Evolutionary conservation across 306 rosid genomes (phyloP).

Genomic region (Datisca glomerata): DNA sequence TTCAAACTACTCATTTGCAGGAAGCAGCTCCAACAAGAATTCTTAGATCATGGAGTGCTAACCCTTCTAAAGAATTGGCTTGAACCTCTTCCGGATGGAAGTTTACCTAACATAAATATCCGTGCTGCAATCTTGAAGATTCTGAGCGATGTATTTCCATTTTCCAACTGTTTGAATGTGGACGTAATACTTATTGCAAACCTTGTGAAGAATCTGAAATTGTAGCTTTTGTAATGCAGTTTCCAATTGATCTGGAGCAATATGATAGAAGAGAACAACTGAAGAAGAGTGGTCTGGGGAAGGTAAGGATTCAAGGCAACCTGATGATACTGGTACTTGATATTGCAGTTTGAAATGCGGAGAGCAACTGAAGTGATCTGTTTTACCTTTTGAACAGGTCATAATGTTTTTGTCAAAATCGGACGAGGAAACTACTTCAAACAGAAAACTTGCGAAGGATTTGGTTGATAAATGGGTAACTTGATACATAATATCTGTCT

Average conservation of each 20-base stretch:
- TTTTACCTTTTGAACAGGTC: conserved; percentile 35
- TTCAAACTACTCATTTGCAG: conserved; percentile 21
- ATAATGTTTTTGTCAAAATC: conserved; percentile 89
- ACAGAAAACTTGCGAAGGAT: conserved; percentile 82
- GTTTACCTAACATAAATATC: conserved; percentile 80
- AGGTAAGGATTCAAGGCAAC: conserved; percentile 33
- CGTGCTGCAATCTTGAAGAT: conserved; percentile 75
- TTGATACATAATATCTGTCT: no score
- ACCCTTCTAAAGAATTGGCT: conserved; percentile 84
- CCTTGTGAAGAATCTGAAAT: conserved; percentile 13
- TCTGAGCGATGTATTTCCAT: conserved; percentile 60
- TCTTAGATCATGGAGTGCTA: conserved; percentile 85
- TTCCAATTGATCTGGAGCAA: conserved; percentile 83
- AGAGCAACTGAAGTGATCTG: conserved; percentile 7
- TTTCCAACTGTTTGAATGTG: conserved; percentile 9
- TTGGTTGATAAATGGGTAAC: conserved; percentile 94
- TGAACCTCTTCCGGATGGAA: conserved; percentile 96
- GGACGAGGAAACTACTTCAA: conserved; percentile 78
- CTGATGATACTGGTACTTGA: background rate
- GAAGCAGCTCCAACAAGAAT: conserved; percentile 87
- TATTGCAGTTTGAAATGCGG: background rate
- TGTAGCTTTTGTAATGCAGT: conserved; percentile 39
- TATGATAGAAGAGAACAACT: conserved; percentile 87
- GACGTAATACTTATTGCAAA: conserved; percentile 2
- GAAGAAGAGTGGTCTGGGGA: conserved; percentile 96